phyloP scores from a whole-genome alignment of 768 basidiomycete genomes.

The Rhizopogon vulgaris region DNA sequence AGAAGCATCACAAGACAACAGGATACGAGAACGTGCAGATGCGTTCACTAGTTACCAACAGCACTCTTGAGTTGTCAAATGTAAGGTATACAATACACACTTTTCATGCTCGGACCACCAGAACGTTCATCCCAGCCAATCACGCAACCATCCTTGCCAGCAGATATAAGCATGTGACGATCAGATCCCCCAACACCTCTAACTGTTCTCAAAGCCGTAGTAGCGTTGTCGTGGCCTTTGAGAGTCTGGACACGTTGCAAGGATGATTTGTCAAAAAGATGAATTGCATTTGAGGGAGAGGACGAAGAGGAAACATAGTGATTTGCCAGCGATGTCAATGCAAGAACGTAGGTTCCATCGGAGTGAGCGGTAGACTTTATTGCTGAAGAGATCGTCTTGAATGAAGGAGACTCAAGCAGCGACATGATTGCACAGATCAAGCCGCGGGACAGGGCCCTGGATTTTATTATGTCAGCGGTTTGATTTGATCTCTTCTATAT shows the following conservation, averaged over 20 bases:
- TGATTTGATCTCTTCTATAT: background rate
- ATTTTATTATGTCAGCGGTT: slow-evolving; percentile 5
- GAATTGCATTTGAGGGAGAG: slow-evolving; percentile 55
- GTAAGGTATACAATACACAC: slow-evolving; percentile 35
- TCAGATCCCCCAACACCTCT: slow-evolving; percentile 34
- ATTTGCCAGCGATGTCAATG: slow-evolving; percentile 40
- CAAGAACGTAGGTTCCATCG: slow-evolving; percentile 53
- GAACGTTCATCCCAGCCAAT: slow-evolving; percentile 72
- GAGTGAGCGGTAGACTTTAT: slow-evolving; percentile 29
- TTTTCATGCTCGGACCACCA: slow-evolving; percentile 44
- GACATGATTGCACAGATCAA: slow-evolving; percentile 17
- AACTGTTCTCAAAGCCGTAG: slow-evolving; percentile 47
- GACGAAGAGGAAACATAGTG: slow-evolving; percentile 62
- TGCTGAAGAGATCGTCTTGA: slow-evolving; percentile 15
- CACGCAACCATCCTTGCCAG: slow-evolving; percentile 67
- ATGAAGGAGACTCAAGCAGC: slow-evolving; percentile 15
- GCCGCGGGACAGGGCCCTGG: background rate
- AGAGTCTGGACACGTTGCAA: slow-evolving; percentile 42
- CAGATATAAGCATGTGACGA: slow-evolving; percentile 49
- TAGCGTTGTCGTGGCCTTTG: slow-evolving; percentile 51
- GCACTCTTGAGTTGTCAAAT: slow-evolving; percentile 34
- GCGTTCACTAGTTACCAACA: slow-evolving; percentile 38
- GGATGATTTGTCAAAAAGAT: slow-evolving; percentile 58
- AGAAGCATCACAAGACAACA: slow-evolving; percentile 69
- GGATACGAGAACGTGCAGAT: slow-evolving; percentile 33